Evolutionary conservation across 2,329 filamentous ascomycete species (phyloP), one percentile per base, ranked within the genome.

Genomic region (Aspergillus oerlinghausenensis): DNA sequence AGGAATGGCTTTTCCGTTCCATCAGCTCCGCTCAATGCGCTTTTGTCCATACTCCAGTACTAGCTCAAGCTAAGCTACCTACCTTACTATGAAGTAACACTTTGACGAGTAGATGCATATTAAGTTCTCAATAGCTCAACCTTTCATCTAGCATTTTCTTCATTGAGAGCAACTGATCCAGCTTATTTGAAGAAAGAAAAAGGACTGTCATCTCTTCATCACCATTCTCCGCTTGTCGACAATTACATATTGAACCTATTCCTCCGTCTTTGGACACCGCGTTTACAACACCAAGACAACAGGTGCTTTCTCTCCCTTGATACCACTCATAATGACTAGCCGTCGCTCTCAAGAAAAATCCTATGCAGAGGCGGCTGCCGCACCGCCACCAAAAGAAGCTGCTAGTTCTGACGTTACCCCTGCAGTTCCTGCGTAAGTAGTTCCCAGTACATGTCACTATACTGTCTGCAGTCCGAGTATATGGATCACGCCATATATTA

Each of bases 351-450:
- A 38, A 50, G 47, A 54, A 45, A 65, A 70, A 53, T 67, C 69
- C 40, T 68, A 66, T 47, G 67, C 69, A 53, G 66, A 70, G 45
- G 66, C 54, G 8, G 62, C 57, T 4, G 62, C 65, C 28, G 60
- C 71, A 56, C 73, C 74, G 56, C 38, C 69, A 28, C 56, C 67
- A 10, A 71, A 75, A 49, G 70, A 77, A 32, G 70, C 75, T 56
- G 78, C 82, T 64, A 85, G 85, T 66, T 92, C 89, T 55, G 84
- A 87, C 75, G 92, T 89, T 62, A 77, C 87, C n/a, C 90, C 91
- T 21, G 91, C 90, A 23, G 91, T 96, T 50, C 91, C 92, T 53
- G 80, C 82, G 90, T 95, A 77, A 74, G 87, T 79, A 9, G 6
- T 21, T 40, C 23, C 54, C 61, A 35, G 6, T 43, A 11, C n/a